phyloP scores from a whole-genome alignment of 148 eudicot genomes.

The Persicaria tinctoria region DNA sequence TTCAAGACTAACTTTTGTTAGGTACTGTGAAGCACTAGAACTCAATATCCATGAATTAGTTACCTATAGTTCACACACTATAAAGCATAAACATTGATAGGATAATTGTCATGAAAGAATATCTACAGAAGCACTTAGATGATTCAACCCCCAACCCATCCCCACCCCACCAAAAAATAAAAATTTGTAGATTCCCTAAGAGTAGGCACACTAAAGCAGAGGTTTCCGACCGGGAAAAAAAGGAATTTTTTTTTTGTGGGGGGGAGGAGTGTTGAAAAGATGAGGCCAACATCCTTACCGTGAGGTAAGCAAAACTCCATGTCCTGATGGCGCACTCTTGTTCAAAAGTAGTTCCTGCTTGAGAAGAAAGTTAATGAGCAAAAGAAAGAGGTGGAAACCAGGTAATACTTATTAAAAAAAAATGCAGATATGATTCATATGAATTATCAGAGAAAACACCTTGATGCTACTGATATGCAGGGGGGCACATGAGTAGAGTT shows the following conservation, averaged over 20 bases:
- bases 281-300: conserved; percentile 31
- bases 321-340: conserved; percentile 45
- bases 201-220: neutral
- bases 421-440: neutral
- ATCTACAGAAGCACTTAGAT: neutral
- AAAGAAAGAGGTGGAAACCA: neutral
- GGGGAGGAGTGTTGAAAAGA: too few species aligned
- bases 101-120: neutral
- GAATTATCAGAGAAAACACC: neutral
- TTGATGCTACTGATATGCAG: neutral
- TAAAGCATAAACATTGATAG: neutral
- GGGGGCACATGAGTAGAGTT: neutral
- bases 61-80: neutral
- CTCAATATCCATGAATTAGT: neutral
- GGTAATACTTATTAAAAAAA: neutral
- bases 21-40: neutral
- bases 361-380: neutral
- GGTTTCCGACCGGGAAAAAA: conserved; percentile 2
- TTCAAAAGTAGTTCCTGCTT: conserved; percentile 66
- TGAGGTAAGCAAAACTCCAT: conserved; percentile 35
- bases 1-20: neutral
- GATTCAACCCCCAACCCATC: neutral
- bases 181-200: neutral
- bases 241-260: neutral
- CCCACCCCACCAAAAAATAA: too few species aligned